A percentile compares a stretch with the other conserved stretches of the same genome.
Conservation (phyloP, 108 stramenopile species). For the Cyclostephanos tholiformis region DNA sequence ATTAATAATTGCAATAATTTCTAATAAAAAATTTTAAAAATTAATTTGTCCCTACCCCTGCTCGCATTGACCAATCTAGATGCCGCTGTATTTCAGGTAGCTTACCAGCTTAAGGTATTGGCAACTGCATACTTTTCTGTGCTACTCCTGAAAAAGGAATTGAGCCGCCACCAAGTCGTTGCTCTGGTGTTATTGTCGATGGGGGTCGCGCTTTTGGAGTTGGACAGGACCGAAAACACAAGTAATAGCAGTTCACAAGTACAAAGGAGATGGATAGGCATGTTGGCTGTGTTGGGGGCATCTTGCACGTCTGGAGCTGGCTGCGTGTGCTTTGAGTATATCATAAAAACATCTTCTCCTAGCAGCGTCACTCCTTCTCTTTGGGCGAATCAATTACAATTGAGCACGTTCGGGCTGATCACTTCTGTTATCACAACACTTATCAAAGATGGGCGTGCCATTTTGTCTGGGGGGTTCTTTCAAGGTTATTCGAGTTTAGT, state of each 20-base stretch:
- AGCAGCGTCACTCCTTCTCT: conserved; percentile 57
- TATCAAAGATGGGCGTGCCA: conserved; percentile 68
- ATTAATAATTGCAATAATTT: no score
- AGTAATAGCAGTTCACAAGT: conserved; percentile 38
- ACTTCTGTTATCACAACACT: conserved; percentile 78
- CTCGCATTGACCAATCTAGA: conserved; percentile 95
- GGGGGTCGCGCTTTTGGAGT: conserved; percentile 94
- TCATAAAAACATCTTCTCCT: conserved; percentile 75
- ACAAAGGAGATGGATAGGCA: conserved; percentile 76
- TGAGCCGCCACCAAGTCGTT: conserved; percentile 61
- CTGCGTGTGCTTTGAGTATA: conserved; percentile 97
- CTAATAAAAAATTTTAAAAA: no score
- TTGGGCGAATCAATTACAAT: conserved; percentile 97
- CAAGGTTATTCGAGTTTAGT: conserved; percentile 87
- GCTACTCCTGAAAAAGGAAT: conserved; percentile 80
- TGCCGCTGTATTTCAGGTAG: conserved; percentile 97
- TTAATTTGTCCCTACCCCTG: no score
- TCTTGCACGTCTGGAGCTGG: conserved; percentile 93
- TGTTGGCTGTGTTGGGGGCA: conserved; percentile 92
- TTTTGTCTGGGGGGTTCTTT: conserved; percentile 83
- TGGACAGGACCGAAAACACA: conserved; percentile 48
- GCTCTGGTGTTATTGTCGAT: conserved; percentile 84
- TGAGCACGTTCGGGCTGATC: conserved; percentile 89
- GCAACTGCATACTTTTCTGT: conserved; percentile 97
- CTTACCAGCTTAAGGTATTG: conserved; percentile 97